Percentiles rank a stretch among this genome's conserved stretches.
These are phyloP conservation scores for Porodaedalea pini DNA, from an alignment of 1,284 basidiomycete genomes.

Conservation along the genomic window DNA sequence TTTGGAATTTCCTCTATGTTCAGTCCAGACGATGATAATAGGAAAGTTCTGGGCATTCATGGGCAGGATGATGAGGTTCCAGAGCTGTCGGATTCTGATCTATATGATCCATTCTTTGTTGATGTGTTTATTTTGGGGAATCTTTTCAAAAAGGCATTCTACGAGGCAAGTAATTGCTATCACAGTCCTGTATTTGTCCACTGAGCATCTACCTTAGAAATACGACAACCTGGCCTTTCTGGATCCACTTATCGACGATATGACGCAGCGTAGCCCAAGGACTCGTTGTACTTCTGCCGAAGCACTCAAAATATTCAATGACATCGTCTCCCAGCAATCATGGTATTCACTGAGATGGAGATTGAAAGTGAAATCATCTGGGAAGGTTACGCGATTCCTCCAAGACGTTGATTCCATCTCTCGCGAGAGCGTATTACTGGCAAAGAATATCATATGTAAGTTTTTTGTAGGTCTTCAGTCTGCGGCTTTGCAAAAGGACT, in stretches of 20 bases:
- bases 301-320: constrained; percentile 2
- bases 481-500: too few relatives aligned
- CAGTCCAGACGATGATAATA: neutral
- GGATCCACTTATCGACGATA: constrained; percentile 9
- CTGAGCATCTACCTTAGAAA: constrained; percentile 5
- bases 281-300: neutral
- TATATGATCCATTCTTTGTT: constrained; percentile 7
- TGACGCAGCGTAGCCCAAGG: constrained; percentile 11
- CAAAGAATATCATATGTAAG: too few relatives aligned
- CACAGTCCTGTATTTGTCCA: too few relatives aligned
- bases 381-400: neutral
- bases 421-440: too few relatives aligned
- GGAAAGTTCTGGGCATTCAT: neutral
- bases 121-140: constrained; percentile 13
- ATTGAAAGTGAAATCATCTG: neutral
- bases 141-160: neutral
- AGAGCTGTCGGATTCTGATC: neutral
- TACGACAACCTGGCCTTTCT: constrained; percentile 18
- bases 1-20: constrained; percentile 28
- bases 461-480: too few relatives aligned
- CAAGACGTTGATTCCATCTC: neutral
- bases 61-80: constrained; percentile 10
- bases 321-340: neutral
- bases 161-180: neutral
- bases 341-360: neutral